These are phyloP conservation scores for Colletotrichum sp. DNA, from an alignment of 2,329 filamentous ascomycete genomes.

Conservation along the genomic window DNA sequence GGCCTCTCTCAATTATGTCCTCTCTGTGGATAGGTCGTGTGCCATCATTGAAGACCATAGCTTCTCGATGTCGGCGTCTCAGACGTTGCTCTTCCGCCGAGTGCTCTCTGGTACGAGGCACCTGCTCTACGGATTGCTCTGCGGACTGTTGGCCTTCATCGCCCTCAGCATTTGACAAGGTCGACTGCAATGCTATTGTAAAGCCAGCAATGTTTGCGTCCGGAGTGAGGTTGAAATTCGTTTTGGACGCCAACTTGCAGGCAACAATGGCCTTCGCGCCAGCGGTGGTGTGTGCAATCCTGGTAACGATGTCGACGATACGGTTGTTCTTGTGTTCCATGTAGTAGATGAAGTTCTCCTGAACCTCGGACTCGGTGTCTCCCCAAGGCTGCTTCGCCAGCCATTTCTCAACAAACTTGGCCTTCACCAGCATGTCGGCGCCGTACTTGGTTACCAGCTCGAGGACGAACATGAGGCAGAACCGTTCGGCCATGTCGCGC, in stretches of 20 bases:
- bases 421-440: conserved; percentile 61
- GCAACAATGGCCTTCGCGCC: conserved; percentile 58
- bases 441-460: conserved; percentile 67
- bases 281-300: conserved; percentile 50
- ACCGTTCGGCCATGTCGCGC: conserved; percentile 65
- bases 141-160: conserved; percentile 25
- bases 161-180: conserved; percentile 32
- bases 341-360: conserved; percentile 59
- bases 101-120: conserved; percentile 51
- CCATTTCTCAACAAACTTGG: conserved; percentile 75
- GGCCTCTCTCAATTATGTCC: conserved; percentile 77
- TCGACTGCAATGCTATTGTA: conserved; percentile 39
- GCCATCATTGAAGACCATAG: conserved; percentile 91
- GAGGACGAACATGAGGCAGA: conserved; percentile 62
- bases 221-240: conserved; percentile 12
- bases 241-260: conserved; percentile 50
- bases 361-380: conserved; percentile 53
- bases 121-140: conserved; percentile 34
- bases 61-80: conserved; percentile 79
- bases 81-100: conserved; percentile 73
- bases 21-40: conserved; percentile 73
- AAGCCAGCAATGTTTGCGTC: conserved; percentile 26
- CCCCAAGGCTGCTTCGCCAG: conserved; percentile 77
- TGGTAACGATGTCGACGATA: conserved; percentile 57
- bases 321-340: conserved; percentile 54